phyloP scores from a whole-genome alignment of 1,284 basidiomycete genomes.

The Melampsora larici-populina region DNA sequence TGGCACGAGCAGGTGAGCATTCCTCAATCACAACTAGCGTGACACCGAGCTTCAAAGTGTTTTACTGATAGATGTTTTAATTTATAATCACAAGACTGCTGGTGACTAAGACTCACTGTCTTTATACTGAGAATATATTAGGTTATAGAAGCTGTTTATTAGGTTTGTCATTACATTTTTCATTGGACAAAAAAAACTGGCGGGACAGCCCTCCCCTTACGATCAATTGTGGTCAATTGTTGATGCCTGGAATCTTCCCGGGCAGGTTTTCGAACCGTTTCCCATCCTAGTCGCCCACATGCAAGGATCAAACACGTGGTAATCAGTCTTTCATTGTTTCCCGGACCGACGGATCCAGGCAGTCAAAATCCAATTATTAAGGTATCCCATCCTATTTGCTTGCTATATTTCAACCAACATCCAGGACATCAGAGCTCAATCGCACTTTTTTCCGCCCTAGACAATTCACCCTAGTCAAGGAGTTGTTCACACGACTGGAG shows the following conservation, averaged over 20 bases:
- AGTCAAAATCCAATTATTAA: constrained; percentile 36
- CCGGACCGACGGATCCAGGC: background rate
- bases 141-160: constrained; percentile 38
- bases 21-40: background rate
- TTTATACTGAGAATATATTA: constrained; percentile 32
- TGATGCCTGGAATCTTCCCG: background rate
- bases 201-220: background rate
- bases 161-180: constrained; percentile 15
- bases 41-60: background rate
- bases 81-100: background rate
- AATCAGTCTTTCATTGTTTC: constrained; percentile 29
- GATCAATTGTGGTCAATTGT: too few relatives aligned
- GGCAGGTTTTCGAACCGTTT: constrained; percentile 37
- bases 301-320: constrained; percentile 41
- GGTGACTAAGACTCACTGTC: constrained; percentile 42
- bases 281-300: constrained; percentile 35
- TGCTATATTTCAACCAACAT: too few relatives aligned
- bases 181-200: too few relatives aligned
- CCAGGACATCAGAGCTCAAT: too few relatives aligned
- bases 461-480: constrained; percentile 42
- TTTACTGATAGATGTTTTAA: background rate
- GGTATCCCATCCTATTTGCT: background rate
- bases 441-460: too few relatives aligned
- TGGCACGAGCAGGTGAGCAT: constrained; percentile 39
- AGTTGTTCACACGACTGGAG: constrained; percentile 40